Evolutionary conservation across 2,329 filamentous ascomycete species (phyloP).

Genomic region (Conoideocrella luteorostrata): DNA sequence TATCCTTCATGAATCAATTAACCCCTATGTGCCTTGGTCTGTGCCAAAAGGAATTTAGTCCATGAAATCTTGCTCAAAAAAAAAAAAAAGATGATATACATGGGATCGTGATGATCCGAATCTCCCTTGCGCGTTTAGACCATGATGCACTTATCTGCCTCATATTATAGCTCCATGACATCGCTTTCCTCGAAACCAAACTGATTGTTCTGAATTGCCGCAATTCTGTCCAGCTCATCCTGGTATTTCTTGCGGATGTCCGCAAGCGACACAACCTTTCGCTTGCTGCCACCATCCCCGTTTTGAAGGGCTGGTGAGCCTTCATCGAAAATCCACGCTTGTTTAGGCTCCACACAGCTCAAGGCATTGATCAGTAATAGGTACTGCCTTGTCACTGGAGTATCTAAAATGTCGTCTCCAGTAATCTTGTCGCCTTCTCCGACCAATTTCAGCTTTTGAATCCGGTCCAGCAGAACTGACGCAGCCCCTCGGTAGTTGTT

Average conservation of each 20-base stretch:
- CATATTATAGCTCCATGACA: conserved; percentile 41
- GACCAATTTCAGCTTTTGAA: conserved; percentile 54
- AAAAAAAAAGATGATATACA: neutral
- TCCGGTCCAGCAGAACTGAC: conserved; percentile 54
- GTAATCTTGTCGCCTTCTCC: conserved; percentile 53
- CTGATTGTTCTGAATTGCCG: conserved; percentile 80
- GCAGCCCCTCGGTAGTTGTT: conserved; percentile 80
- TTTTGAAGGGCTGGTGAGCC: conserved; percentile 17
- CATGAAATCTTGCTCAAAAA: conserved; percentile 8
- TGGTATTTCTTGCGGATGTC: conserved; percentile 88
- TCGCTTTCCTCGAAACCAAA: conserved; percentile 65
- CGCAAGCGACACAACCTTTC: conserved; percentile 76
- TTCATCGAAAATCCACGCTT: conserved; percentile 68
- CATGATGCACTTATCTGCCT: too few species aligned
- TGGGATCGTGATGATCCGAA: too few species aligned
- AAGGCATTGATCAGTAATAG: conserved; percentile 90
- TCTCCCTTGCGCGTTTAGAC: too few species aligned
- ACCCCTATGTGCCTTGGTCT: neutral
- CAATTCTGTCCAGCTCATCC: conserved; percentile 79
- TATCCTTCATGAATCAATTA: conserved; percentile 14
- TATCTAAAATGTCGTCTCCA: conserved; percentile 53
- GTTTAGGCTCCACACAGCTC: conserved; percentile 70
- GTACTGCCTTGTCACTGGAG: conserved; percentile 66
- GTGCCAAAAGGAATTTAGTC: conserved; percentile 23
- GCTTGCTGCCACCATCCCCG: conserved; percentile 37